Conservation (phyloP, 176 grass and related monocot genomes). For the Sorghum bicolor region Sorghum_bicolor_NCBIv3 NC_012873.2:4382001-4382500, state of each 20-base stretch:
- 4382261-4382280: neutral
- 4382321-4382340: neutral
- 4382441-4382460: neutral
- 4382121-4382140: slow-evolving; percentile 38
- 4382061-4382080: neutral
- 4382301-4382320: neutral
- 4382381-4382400: no score
- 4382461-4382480: neutral
- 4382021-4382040: neutral
- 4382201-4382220: neutral
- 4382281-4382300: neutral
- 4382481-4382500: neutral
- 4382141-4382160: neutral
- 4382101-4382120: slow-evolving; percentile 51
- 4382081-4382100: neutral
- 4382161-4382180: neutral
- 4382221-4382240: neutral
- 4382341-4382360: neutral
- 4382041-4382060: slow-evolving; percentile 22
- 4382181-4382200: neutral
- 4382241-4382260: neutral
- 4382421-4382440: neutral
- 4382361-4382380: neutral
- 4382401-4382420: neutral
- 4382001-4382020: neutral